A percentile compares a stretch with the other conserved stretches of the same genome.
Evolutionary conservation across 2,329 filamentous ascomycete species (phyloP).

Genomic region (Fusarium siculi): DNA sequence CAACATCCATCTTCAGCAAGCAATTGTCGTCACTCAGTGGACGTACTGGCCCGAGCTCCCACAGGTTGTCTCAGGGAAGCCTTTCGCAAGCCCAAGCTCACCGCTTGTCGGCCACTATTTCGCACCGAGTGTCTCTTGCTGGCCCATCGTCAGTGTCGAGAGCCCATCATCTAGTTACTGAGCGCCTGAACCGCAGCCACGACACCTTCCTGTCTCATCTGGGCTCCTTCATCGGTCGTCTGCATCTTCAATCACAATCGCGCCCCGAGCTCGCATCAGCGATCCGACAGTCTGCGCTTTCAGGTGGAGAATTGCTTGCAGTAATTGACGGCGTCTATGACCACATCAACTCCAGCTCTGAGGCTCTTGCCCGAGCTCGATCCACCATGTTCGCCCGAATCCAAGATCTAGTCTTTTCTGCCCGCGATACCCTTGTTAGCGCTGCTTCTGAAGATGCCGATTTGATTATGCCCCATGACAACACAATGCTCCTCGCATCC

Average conservation of each 20-base stretch:
- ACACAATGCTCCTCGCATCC: constrained; percentile 77
- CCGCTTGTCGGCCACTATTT: constrained; percentile 64
- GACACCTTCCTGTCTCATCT: constrained; percentile 91
- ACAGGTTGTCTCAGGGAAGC: constrained; percentile 52
- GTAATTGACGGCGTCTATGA: constrained; percentile 86
- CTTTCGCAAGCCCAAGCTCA: constrained; percentile 52
- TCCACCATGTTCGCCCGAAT: constrained; percentile 83
- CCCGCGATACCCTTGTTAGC: constrained; percentile 79
- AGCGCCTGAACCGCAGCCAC: constrained; percentile 81
- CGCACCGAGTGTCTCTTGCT: constrained; percentile 83
- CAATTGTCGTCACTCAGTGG: constrained; percentile 60
- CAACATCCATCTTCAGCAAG: constrained; percentile 53
- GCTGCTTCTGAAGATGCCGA: constrained; percentile 78
- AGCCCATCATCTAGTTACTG: constrained; percentile 82
- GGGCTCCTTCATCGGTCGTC: constrained; percentile 88
- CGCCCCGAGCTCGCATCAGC: constrained; percentile 83
- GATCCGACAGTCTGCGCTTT: constrained; percentile 84
- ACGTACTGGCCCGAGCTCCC: constrained; percentile 45
- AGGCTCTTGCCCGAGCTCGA: constrained; percentile 74
- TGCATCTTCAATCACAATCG: constrained; percentile 93
- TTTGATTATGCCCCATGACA: constrained; percentile 83
- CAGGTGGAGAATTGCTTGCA: constrained; percentile 80
- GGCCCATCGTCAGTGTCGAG: constrained; percentile 71
- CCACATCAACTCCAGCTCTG: constrained; percentile 76
- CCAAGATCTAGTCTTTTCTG: constrained; percentile 81